Evolutionary conservation across 441 rosid genomes (phyloP).

Genomic region (Arabidopsis lyrata): DNA sequence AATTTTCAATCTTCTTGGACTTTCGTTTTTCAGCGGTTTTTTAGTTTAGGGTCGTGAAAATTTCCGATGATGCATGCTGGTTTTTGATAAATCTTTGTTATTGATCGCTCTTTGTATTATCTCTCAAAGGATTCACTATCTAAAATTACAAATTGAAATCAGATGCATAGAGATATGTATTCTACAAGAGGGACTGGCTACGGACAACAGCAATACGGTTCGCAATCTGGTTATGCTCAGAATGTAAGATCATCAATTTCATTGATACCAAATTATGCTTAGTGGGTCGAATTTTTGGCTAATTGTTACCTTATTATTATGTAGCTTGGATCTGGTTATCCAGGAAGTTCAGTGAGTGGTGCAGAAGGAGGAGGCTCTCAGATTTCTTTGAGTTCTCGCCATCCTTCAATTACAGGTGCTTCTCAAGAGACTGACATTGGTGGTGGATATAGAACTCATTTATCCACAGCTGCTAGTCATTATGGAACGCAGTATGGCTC

Average conservation of each 20-base stretch:
- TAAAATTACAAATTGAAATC: constrained; percentile 6
- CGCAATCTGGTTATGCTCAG: constrained; percentile 82
- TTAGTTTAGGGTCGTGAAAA: neutral
- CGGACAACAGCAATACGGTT: constrained; percentile 77
- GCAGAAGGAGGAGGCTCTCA: constrained; percentile 76
- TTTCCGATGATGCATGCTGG: neutral
- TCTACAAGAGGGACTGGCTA: constrained; percentile 82
- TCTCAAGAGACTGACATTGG: constrained; percentile 72
- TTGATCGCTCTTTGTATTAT: neutral
- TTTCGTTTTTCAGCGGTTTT: neutral
- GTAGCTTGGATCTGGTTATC: constrained; percentile 70
- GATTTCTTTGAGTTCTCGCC: constrained; percentile 66
- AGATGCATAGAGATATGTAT: constrained; percentile 61
- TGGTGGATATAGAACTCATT: constrained; percentile 70
- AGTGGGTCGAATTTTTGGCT: neutral
- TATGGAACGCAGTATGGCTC: constrained; percentile 79
- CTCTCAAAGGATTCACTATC: constrained; percentile 30
- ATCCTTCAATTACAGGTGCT: constrained; percentile 61
- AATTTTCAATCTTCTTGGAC: neutral
- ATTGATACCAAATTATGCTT: neutral
- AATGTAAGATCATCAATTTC: constrained; percentile 60
- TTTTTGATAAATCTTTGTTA: neutral
- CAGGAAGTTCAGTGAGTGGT: constrained; percentile 75
- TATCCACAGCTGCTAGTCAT: constrained; percentile 59
- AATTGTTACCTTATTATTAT: constrained; percentile 9